phyloP scores from a whole-genome alignment of 441 rosid species.

The Kokia cookei region DNA sequence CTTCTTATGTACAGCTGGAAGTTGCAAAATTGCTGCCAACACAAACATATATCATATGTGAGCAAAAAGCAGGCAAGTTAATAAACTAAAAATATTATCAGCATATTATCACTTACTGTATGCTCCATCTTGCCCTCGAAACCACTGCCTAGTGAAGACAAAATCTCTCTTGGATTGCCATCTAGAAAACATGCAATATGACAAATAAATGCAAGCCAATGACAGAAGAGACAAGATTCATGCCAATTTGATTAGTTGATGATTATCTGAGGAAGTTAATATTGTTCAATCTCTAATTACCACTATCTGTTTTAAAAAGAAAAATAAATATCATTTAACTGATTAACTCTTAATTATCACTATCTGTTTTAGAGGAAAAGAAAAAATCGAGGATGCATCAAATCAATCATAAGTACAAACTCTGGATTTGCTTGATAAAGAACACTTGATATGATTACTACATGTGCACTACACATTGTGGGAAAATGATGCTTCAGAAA shows the following conservation, averaged over 20 bases:
- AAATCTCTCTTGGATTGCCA: conserved; percentile 96
- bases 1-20: conserved; percentile 79
- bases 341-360: background rate
- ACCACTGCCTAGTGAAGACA: conserved; percentile 98
- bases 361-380: background rate
- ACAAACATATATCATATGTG: background rate
- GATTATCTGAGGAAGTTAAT: background rate
- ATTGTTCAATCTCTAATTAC: background rate
- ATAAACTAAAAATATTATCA: conserved; percentile 3
- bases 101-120: conserved; percentile 78
- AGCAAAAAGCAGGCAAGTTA: conserved; percentile 20
- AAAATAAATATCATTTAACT: background rate
- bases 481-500: conserved; percentile 1
- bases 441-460: background rate
- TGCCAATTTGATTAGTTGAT: background rate
- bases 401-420: background rate
- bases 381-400: background rate
- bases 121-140: conserved; percentile 94
- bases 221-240: conserved; percentile 1
- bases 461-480: background rate
- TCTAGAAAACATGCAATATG: conserved; percentile 41
- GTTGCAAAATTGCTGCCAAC: conserved; percentile 83
- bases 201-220: conserved; percentile 14
- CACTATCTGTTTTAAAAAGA: background rate
- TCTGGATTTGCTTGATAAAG: background rate